A percentile compares a stretch with the other conserved stretches of the same genome.
phyloP scores from a whole-genome alignment of 1,284 basidiomycete genomes.

The Xerocomus tenax region DNA sequence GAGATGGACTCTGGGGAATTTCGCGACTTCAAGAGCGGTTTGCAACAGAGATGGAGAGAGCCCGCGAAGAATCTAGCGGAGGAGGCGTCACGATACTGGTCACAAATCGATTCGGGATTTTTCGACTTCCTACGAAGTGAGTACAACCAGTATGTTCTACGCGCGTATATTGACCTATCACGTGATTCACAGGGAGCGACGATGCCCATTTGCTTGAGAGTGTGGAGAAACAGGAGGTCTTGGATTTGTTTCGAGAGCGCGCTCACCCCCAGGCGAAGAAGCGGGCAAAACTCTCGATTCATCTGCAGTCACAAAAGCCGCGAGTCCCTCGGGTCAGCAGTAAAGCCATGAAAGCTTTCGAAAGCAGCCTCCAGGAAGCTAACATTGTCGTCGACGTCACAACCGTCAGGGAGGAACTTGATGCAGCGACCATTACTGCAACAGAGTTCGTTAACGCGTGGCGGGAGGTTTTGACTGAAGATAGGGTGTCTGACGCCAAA shows the following conservation, averaged over 20 bases:
- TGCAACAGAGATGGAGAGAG: conserved; percentile 63
- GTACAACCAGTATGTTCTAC: conserved; percentile 23
- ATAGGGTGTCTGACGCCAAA: conserved; percentile 35
- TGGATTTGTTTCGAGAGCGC: conserved; percentile 63
- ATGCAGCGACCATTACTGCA: conserved; percentile 40
- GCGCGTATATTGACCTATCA: neutral
- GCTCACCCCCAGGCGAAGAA: conserved; percentile 64
- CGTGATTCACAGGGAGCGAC: conserved; percentile 13
- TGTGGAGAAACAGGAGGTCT: conserved; percentile 71
- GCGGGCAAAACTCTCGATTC: conserved; percentile 75
- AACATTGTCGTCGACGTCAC: conserved; percentile 48
- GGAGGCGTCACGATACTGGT: conserved; percentile 60
- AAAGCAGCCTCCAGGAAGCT: conserved; percentile 44
- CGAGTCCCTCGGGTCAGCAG: conserved; percentile 54
- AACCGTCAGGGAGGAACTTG: conserved; percentile 39
- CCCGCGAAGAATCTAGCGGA: conserved; percentile 64
- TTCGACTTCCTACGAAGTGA: conserved; percentile 60
- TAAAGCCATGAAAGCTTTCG: conserved; percentile 59
- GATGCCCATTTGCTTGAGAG: conserved; percentile 22
- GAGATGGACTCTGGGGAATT: conserved; percentile 59
- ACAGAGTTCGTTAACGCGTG: conserved; percentile 49
- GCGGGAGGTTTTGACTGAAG: conserved; percentile 44
- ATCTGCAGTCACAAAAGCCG: conserved; percentile 65
- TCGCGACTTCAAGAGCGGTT: conserved; percentile 51
- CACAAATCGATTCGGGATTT: conserved; percentile 62